These are phyloP conservation scores for Ceratocystis colombiana DNA, from an alignment of 2,329 filamentous ascomycete species.

Conservation along the genomic window DNA sequence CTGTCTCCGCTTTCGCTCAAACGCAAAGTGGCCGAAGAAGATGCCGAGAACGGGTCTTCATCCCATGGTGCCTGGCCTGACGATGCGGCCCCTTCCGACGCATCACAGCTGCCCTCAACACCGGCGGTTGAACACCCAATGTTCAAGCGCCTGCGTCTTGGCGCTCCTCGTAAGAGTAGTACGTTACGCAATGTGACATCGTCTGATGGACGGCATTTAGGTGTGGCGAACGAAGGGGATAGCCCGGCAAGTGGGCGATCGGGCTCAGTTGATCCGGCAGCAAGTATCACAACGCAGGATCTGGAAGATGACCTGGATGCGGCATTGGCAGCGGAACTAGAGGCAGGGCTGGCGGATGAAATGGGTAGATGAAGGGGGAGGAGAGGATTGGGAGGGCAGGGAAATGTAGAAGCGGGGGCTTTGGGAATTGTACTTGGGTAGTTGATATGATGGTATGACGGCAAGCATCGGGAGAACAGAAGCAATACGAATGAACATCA, in stretches of 20 bases:
- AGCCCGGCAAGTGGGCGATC: slow-evolving; percentile 37
- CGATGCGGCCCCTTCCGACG: slow-evolving; percentile 29
- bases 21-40: slow-evolving; percentile 27
- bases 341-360: slow-evolving; percentile 31
- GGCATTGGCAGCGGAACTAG: slow-evolving; percentile 52
- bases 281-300: slow-evolving; percentile 29
- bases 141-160: slow-evolving; percentile 22
- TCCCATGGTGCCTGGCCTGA: not conserved
- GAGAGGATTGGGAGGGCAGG: not conserved
- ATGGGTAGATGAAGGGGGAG: not conserved
- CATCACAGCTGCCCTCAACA: slow-evolving; percentile 32
- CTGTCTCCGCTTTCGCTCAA: slow-evolving; percentile 18
- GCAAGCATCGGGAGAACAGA: not conserved
- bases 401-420: not conserved
- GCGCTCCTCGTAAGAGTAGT: slow-evolving; percentile 32
- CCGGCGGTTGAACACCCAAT: slow-evolving; percentile 21
- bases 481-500: not conserved
- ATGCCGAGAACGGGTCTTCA: slow-evolving; percentile 26
- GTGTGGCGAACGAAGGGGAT: slow-evolving; percentile 32
- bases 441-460: not conserved
- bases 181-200: slow-evolving; percentile 33
- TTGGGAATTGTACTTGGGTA: not conserved
- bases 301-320: slow-evolving; percentile 49
- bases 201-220: slow-evolving; percentile 39
- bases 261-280: slow-evolving; percentile 36